phyloP scores from a whole-genome alignment of 2,329 filamentous ascomycete genomes.

The Verticillium longisporum region DNA sequence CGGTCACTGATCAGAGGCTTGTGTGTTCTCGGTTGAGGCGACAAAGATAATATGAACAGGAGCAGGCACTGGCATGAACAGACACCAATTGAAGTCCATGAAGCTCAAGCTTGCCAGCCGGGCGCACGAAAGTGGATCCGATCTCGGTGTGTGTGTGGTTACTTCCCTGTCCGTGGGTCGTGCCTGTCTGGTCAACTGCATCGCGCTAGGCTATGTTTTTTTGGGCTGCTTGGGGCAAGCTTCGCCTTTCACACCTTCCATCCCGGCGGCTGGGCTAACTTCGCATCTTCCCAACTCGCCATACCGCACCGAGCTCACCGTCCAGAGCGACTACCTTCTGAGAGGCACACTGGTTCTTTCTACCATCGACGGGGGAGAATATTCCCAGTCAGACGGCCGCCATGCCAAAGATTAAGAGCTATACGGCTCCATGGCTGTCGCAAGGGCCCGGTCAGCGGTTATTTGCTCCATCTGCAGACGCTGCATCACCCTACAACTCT shows the following conservation, averaged over 20 bases:
- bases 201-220: not conserved
- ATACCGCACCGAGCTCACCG: not conserved
- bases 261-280: not conserved
- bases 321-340: no score
- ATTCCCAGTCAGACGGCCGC: constrained; percentile 13
- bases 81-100: not conserved
- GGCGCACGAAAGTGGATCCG: not conserved
- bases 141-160: not conserved
- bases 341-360: no score
- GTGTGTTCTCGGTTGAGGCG: no score
- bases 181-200: not conserved
- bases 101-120: not conserved
- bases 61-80: not conserved
- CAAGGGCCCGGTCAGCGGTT: constrained; percentile 71
- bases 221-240: not conserved
- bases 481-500: constrained; percentile 29
- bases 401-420: constrained; percentile 83
- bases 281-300: not conserved
- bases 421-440: constrained; percentile 82
- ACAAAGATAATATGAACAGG: not conserved
- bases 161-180: not conserved
- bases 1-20: no score
- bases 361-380: no score
- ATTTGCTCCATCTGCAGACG: constrained; percentile 50
- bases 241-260: not conserved